Base-by-base conservation (phyloP, 1,284 basidiomycete genomes). In the Meripilus lineatus region DNA sequence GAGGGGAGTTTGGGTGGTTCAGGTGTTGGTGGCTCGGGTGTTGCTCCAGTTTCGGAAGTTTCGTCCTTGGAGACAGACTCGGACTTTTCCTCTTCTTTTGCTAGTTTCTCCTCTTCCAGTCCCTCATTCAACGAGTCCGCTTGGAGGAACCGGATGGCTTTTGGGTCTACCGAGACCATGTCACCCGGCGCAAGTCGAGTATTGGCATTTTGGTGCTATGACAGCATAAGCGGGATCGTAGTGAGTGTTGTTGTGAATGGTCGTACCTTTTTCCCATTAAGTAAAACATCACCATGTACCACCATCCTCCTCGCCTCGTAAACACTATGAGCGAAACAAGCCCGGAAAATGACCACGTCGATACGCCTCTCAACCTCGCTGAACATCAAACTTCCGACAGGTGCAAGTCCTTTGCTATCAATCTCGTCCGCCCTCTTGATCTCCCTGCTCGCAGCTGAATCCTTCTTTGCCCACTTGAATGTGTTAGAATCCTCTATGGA, bases 131-230 rank as follows among this genome's bases (percentile, higher is more conserved):
- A 49, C 21, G 47, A 51, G 14, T 48, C 24, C 41, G 46, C 58
- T 28, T 75, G 75, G 44, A 94, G 68, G 70, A 96, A 89, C 10
- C 82, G 77, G 30, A 99, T 89, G 5, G 84, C 82, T 11, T 65
- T 61, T 0, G 94, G 93, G 52, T 95, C 78, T 28, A 99, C 88
- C 13, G 90, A 81, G 47, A 98, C 79, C 76, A 99, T 82, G 65
- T 99, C 96, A 18, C 95, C 94, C 1, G 94, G 94, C 36, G 92
- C 85, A 20, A 99, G 72, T 44, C 92, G 81, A n/a, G 84, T 87
- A 59, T 94, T 95, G 21, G 93, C 80, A 57, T 95, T 84, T 47
- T 72, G 74, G 57, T 92, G 82, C 90, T 96, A 50, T 21, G 48
- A 40, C 24, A 22, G 15, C 28, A 30, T 15, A 21, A 21, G 15